Base-by-base conservation (phyloP, 371 early-diverging fungal genomes). In the Mortierella sp. region DNA sequence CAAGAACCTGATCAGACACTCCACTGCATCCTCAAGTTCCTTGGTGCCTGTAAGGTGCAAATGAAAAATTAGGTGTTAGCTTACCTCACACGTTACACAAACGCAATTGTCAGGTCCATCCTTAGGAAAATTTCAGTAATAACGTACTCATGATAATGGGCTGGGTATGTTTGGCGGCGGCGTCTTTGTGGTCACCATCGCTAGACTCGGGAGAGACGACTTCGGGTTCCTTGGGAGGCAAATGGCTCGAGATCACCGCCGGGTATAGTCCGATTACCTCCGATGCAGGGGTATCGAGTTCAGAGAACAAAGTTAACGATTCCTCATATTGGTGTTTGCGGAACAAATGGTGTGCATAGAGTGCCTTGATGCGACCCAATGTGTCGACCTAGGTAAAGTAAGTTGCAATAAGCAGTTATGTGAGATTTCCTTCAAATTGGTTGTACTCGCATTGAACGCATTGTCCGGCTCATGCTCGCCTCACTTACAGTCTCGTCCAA, bases 201-300 rank as follows among this genome's bases (percentile, higher is more conserved):
- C 21, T 44, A 3, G 79, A 74, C 8, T 73, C 48, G 19, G 86
- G 70, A 9, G 82, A 82, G 9, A 74, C 67, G 31, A 37, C 50
- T 34, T 82, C 86, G 13, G 24, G 10, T 6, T 81, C 82, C 64
- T 79, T 77, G 11, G 76, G 59, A 50, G 77, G 86, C 5, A 83
- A 73, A 50, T 75, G 82, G 37, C 92, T 91, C 0, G 93, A 91
- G 26, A 93, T 94, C 74, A 92, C 88, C 59, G 94, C 91, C 2
- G 98, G 98, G 81, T 95, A 97, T 28, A 97, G 89, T 3, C 94
- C 90, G 74, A 98, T 93, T 24, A 96, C 96, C 79, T 97, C 97
- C 46, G 92, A 91, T 0, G 98, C 96, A 44, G 95, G 92, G 0
- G 96, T 95, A 44, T 95, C 93, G 16, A 98, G 87, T 37, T 96